A percentile compares a stretch with the other conserved stretches of the same genome.
Evolutionary conservation across 2,329 filamentous ascomycete genomes (phyloP).

Genomic region (Hypoxylon sp.): DNA sequence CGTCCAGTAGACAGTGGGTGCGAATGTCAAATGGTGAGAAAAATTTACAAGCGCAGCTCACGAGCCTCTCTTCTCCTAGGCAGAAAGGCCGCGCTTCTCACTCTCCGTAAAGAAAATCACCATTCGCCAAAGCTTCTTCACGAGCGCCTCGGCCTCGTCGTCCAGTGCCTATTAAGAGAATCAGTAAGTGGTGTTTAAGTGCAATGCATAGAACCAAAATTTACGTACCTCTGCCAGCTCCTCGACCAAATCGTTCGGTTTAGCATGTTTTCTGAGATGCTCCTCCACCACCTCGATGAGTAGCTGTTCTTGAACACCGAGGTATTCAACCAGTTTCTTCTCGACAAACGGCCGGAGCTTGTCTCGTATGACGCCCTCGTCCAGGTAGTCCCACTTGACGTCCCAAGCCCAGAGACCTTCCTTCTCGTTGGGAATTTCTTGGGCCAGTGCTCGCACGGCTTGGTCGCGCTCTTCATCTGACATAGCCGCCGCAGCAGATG

Average conservation of each 20-base stretch:
- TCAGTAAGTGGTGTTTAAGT: conserved; percentile 47
- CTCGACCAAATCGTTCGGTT: conserved; percentile 83
- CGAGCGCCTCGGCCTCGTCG: conserved; percentile 92
- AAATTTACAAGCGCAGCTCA: not conserved
- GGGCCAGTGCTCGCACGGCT: conserved; percentile 83
- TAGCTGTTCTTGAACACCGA: conserved; percentile 96
- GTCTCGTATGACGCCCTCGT: conserved; percentile 81
- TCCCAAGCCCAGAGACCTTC: conserved; percentile 91
- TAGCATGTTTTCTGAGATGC: conserved; percentile 80
- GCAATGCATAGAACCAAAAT: not conserved
- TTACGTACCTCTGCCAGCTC: conserved; percentile 82
- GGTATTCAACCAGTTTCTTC: conserved; percentile 97
- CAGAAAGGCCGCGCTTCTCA: conserved; percentile 87
- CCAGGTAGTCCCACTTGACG: conserved; percentile 92
- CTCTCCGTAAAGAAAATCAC: conserved; percentile 97
- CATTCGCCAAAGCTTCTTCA: conserved; percentile 98
- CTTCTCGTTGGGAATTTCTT: conserved; percentile 89
- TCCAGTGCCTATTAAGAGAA: conserved; percentile 75
- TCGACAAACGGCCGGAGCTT: conserved; percentile 95
- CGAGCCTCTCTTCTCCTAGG: conserved; percentile 55
- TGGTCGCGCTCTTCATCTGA: conserved; percentile 88
- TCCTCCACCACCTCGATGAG: conserved; percentile 93
- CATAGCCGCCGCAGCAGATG: conserved; percentile 73
- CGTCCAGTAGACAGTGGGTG: conserved; percentile 11
- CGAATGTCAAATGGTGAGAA: not conserved